Percentiles rank a stretch among this genome's conserved stretches.
phyloP scores from a whole-genome alignment of 2,329 filamentous ascomycete species.

The Diaporthe citriasiana region DNA sequence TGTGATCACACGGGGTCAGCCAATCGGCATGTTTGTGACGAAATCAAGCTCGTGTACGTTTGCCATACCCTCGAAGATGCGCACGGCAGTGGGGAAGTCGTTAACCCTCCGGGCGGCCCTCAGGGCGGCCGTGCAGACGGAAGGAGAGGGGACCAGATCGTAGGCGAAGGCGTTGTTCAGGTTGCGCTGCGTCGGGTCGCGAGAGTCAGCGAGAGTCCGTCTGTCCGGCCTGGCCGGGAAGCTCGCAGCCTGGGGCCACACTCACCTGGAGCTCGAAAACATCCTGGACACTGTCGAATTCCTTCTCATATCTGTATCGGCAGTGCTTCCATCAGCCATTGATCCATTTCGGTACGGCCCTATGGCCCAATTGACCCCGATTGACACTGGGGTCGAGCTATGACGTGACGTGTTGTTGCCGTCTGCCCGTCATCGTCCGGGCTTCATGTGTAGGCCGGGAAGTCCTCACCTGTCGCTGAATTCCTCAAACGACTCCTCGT shows the following conservation, averaged over 20 bases:
- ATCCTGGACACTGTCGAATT: constrained; percentile 97
- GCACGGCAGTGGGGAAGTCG: constrained; percentile 97
- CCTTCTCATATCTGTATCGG: constrained; percentile 91
- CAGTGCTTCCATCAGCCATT: constrained; percentile 56
- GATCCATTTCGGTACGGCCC: constrained; percentile 43
- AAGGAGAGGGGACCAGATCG: constrained; percentile 96
- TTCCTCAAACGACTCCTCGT: constrained; percentile 98
- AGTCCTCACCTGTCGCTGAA: constrained; percentile 91
- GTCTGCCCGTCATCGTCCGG: neutral
- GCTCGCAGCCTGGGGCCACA: constrained; percentile 43
- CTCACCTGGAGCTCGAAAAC: constrained; percentile 99
- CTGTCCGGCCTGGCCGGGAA: neutral
- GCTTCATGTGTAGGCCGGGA: constrained; percentile 38
- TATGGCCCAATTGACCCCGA: constrained; percentile 40
- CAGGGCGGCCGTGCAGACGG: constrained; percentile 91
- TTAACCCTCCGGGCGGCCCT: constrained; percentile 96
- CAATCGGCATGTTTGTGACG: neutral
- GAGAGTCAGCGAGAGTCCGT: constrained; percentile 42
- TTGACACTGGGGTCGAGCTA: constrained; percentile 34
- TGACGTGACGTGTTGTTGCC: constrained; percentile 36
- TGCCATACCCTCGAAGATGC: constrained; percentile 93
- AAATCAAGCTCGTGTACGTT: neutral
- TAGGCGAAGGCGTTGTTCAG: constrained; percentile 99
- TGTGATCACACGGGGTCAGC: constrained; percentile 28
- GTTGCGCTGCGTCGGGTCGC: constrained; percentile 70